Evolutionary conservation across 2,329 filamentous ascomycete genomes (phyloP), one percentile per base, ranked within the genome.

Genomic region (Aspergillus oerlinghausenensis): DNA sequence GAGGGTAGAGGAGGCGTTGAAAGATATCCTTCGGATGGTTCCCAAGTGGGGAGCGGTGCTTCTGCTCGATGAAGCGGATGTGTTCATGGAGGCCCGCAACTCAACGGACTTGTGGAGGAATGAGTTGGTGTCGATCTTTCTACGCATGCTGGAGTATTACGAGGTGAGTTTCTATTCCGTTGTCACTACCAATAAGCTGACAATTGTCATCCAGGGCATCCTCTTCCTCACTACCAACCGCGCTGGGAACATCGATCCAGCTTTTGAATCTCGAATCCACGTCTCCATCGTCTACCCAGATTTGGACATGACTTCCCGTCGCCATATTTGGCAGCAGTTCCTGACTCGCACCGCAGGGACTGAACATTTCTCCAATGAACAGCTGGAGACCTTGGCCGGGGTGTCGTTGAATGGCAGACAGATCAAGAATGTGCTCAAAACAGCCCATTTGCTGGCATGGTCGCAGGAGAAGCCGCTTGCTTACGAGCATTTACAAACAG

Each of bases 21-120:
- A 77, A 42, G 68, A 75, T 40, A 75, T 82, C 19, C 67, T 81
- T 1, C 74, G 77, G 47, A 78, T 82, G 72, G 73, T 75, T 57
- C 75, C 75, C 0, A 76, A 73, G 56, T 83, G 80, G 81, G 77
- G 79, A 40, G 77, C 78, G 11, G 74, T 84, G 4, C 70, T 82
- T 0, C 75, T 84, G 2, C 74, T 82, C 3, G 80, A 82, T 64
- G 79, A 81, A 55, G 80, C 66, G 0, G 67, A 70, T 51, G 66
- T 70, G 17, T 69, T 69, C 23, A 65, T 70, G 62, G 63, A 69
- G 62, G 65, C 73, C 32, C 72, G 77, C 38, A 70, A 61, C 21
- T 61, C 70, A 2, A 65, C 74, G 28, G 76, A 79, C 56, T 67
- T 79, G 6, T 67, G 73, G 59, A 72, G 77, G 9, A 80, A 80